Conservation (phyloP, 1,139 yeast species). For the Yamadazyma siamensis region DNA sequence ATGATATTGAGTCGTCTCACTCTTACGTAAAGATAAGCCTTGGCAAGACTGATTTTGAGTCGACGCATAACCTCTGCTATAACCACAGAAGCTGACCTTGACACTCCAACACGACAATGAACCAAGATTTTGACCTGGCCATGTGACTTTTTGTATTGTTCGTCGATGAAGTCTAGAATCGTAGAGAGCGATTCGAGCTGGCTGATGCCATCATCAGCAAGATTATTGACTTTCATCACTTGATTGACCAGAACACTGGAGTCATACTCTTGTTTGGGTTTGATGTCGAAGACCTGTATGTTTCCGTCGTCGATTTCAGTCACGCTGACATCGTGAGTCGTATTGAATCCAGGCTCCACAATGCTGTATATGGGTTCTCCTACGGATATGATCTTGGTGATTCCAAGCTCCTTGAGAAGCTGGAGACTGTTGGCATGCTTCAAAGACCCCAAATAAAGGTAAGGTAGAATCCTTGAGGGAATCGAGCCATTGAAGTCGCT, state of each 20-base stretch:
- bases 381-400: slow-evolving; percentile 75
- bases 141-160: slow-evolving; percentile 22
- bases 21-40: slow-evolving; percentile 44
- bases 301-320: slow-evolving; percentile 28
- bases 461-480: slow-evolving; percentile 76
- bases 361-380: slow-evolving; percentile 80
- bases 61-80: slow-evolving; percentile 49
- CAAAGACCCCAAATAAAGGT: slow-evolving; percentile 81
- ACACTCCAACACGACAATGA: slow-evolving; percentile 52
- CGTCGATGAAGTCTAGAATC: slow-evolving; percentile 34
- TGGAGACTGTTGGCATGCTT: slow-evolving; percentile 76
- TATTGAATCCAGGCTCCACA: slow-evolving; percentile 27
- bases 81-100: slow-evolving; percentile 48
- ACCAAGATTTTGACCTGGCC: slow-evolving; percentile 38
- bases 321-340: slow-evolving; percentile 21
- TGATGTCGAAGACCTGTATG: slow-evolving; percentile 30
- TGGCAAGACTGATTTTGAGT: slow-evolving; percentile 32
- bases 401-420: slow-evolving; percentile 62
- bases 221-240: slow-evolving; percentile 43
- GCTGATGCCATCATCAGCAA: slow-evolving; percentile 50
- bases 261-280: slow-evolving; percentile 13
- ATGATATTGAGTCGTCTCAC: slow-evolving; percentile 46
- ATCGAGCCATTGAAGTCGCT: slow-evolving; percentile 55
- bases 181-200: slow-evolving; percentile 35
- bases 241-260: slow-evolving; percentile 19